Conservation (phyloP, 768 basidiomycete species). For the Serendipita vermifera region DNA sequence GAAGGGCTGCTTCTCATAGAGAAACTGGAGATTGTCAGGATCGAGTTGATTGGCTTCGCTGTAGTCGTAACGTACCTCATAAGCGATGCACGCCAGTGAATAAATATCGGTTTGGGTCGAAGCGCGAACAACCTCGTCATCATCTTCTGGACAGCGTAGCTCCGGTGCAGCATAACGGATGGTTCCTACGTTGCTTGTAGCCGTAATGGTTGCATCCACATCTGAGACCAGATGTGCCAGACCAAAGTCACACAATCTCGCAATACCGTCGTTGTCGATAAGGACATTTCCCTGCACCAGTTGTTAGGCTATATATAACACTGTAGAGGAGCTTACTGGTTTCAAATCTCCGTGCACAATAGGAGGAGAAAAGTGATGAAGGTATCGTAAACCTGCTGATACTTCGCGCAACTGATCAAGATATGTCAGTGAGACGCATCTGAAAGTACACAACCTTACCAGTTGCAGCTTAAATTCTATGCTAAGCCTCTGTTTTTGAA, state of each 20-base stretch:
- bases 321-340: constrained; percentile 1
- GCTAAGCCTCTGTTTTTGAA: not conserved
- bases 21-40: not conserved
- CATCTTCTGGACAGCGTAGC: constrained; percentile 2
- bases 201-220: not conserved
- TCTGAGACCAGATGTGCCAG: not conserved
- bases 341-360: constrained; percentile 7
- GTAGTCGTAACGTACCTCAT: not conserved
- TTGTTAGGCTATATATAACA: no score
- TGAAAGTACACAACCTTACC: no score
- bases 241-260: not conserved
- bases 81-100: constrained; percentile 5
- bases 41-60: no score
- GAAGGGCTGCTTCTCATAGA: not conserved
- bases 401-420: not conserved
- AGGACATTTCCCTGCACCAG: not conserved
- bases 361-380: not conserved
- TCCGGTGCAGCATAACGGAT: not conserved
- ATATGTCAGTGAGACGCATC: no score
- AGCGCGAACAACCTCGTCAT: not conserved
- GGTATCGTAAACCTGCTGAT: not conserved
- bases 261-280: constrained; percentile 4
- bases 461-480: not conserved
- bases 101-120: not conserved
- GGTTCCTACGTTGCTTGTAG: not conserved